Conservation (phyloP, 345 rosid genomes). For the Noccaea bulbosa region DNA sequence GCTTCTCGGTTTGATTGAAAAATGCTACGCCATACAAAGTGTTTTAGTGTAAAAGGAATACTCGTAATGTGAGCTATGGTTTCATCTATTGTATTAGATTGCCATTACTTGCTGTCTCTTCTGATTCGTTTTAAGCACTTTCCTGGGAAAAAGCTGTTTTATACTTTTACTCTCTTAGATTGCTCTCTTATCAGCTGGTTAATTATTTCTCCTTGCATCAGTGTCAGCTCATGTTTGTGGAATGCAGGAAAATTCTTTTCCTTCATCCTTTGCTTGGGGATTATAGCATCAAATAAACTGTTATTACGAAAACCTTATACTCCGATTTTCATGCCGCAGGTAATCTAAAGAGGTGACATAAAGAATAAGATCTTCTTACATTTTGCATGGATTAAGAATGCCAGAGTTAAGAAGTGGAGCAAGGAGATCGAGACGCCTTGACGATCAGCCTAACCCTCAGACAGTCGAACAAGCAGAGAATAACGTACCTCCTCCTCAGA, state of each 20-base stretch:
- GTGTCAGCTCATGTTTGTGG: conserved; percentile 5
- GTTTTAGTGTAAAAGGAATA: conserved; percentile 30
- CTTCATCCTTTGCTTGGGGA: conserved; percentile 5
- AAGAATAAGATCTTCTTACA: conserved; percentile 51
- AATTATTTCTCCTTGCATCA: background rate
- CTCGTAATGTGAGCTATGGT: conserved; percentile 3
- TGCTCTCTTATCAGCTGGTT: conserved; percentile 33
- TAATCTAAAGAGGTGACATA: conserved; percentile 42
- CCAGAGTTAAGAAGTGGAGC: conserved; percentile 98
- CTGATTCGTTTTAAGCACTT: conserved; percentile 18
- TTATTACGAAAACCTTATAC: background rate
- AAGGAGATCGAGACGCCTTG: conserved; percentile 92
- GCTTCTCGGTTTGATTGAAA: conserved; percentile 9
- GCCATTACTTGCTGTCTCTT: conserved; percentile 15
- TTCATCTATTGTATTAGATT: conserved; percentile 44
- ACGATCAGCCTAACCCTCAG: conserved; percentile 80
- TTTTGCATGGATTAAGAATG: conserved; percentile 97
- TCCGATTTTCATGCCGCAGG: conserved; percentile 46
- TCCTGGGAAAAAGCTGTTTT: conserved; percentile 25
- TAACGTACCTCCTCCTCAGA: conserved; percentile 67
- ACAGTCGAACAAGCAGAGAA: conserved; percentile 71
- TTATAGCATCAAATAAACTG: conserved; percentile 1
- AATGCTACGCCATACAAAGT: background rate
- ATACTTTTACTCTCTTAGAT: background rate
- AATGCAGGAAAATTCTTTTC: background rate